Percentiles rank a stretch among this genome's conserved stretches.
These are phyloP conservation scores for Cladophialophora bantiana DNA, from an alignment of 2,329 filamentous ascomycete genomes.

Conservation along the genomic window DNA sequence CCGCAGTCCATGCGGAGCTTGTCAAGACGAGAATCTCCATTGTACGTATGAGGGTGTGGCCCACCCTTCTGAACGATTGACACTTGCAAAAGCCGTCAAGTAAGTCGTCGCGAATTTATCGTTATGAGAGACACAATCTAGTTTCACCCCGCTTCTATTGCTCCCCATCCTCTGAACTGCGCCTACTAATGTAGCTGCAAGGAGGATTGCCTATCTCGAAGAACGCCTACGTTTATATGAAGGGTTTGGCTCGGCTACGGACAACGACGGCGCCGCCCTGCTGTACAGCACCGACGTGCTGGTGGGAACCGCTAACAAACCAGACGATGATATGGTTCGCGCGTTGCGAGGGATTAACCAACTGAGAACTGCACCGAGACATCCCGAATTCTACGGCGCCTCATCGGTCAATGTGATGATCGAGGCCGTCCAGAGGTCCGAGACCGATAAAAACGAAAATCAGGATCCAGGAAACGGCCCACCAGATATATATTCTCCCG, in stretches of 20 bases:
- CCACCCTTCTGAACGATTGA: constrained; percentile 21
- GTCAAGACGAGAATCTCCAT: constrained; percentile 13
- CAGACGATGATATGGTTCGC: constrained; percentile 24
- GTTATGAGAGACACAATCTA: too few species aligned
- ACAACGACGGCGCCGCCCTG: constrained; percentile 7
- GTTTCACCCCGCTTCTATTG: too few species aligned
- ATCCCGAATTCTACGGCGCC: constrained; percentile 29
- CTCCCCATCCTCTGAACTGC: too few species aligned
- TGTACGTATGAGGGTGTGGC: constrained; percentile 23
- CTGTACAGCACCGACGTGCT: constrained; percentile 15
- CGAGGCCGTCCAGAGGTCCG: constrained; percentile 17
- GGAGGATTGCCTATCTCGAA: constrained; percentile 28
- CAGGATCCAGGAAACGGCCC: not conserved
- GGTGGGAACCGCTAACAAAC: not conserved
- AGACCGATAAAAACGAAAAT: not conserved
- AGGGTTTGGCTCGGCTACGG: constrained; percentile 2
- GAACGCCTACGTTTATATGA: constrained; percentile 28
- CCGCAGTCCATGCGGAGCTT: constrained; percentile 18
- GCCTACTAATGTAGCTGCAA: not conserved
- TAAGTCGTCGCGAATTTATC: not conserved
- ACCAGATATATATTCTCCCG: constrained; percentile 14
- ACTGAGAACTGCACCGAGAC: constrained; percentile 11
- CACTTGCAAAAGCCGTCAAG: constrained; percentile 27
- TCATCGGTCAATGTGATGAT: constrained; percentile 27
- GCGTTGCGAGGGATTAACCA: constrained; percentile 26